phyloP scores from a whole-genome alignment of 306 rosid genomes.

The Casuarina equisetifolia region DNA sequence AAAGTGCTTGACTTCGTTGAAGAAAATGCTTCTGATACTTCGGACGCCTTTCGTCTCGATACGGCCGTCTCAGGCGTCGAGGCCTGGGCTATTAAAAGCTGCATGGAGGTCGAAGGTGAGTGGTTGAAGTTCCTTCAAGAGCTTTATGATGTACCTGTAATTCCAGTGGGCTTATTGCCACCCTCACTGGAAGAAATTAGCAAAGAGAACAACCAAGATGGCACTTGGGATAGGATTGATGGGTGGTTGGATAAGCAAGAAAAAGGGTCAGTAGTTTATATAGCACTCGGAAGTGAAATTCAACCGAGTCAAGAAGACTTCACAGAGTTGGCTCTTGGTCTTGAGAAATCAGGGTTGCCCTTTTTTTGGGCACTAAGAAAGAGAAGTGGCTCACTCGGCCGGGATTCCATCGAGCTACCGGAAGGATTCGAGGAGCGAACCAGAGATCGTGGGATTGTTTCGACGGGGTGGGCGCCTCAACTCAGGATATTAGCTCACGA shows the following conservation, averaged over 20 bases:
- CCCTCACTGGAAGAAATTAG: neutral
- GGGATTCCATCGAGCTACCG: slow-evolving; percentile 37
- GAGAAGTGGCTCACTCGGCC: neutral
- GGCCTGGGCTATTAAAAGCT: slow-evolving; percentile 17
- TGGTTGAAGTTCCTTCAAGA: slow-evolving; percentile 25
- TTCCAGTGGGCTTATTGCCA: slow-evolving; percentile 30
- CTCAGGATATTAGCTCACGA: slow-evolving; percentile 48
- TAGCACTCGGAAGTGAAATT: slow-evolving; percentile 56
- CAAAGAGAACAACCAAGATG: neutral
- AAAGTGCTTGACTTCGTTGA: neutral
- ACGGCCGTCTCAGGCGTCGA: neutral
- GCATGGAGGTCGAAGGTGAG: slow-evolving; percentile 28
- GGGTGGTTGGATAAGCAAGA: slow-evolving; percentile 28
- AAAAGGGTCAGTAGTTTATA: slow-evolving; percentile 45
- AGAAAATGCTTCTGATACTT: neutral
- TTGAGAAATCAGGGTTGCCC: slow-evolving; percentile 49
- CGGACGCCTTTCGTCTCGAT: neutral
- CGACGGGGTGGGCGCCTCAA: slow-evolving; percentile 62
- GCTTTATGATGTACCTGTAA: slow-evolving; percentile 18
- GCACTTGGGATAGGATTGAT: neutral
- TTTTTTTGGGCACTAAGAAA: slow-evolving; percentile 62
- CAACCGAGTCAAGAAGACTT: slow-evolving; percentile 26
- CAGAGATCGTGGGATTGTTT: slow-evolving; percentile 40
- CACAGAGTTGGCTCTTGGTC: slow-evolving; percentile 47
- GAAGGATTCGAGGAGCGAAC: slow-evolving; percentile 50